Base-by-base conservation (phyloP, 2,329 filamentous ascomycete genomes). In the Zopfia rhizophila region DNA sequence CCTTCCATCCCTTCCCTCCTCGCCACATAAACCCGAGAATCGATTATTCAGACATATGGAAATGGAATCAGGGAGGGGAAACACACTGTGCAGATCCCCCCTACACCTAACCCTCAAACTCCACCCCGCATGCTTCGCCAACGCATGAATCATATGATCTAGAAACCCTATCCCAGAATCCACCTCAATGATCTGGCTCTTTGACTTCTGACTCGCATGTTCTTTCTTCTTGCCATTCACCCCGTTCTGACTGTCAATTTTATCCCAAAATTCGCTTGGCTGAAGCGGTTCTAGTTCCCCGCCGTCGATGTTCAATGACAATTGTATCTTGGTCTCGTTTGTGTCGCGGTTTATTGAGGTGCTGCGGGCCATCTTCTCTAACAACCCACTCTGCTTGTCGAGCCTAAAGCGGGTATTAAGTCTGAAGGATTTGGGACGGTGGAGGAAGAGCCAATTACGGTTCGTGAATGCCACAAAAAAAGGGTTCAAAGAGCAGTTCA, bases 141-240 rank as follows among this genome's bases (percentile, higher is more conserved):
- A 82, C 5, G 94, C 94, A 75, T 99, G 94, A 38, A 97, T 82
- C 93, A 99, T 97, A 79, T 99, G 94, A 77, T 99, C 94, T 45
- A 99, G 81, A 75, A 99, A 99, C 48, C 94, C 94, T 72, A 99
- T 96, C 56, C 94, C 94, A 0, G 93, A 96, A 80, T 90, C 87
- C 58, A 97, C 82, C 67, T 85, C 85, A 69, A 97, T 97, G 50
- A 85, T 86, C 74, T 97, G 94, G 29, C 87, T 89, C 59, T 88
- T 86, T 60, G 89, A 93, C 55, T 85, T 79, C 75, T 99, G 93
- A 1, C 87, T 87, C 21, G 94, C 93, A 71, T 99, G 94, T 45
- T 80, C 79, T 48, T 83, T 83, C 40, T 73, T 68, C 38, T 62
- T 62, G 30, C 62, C 56, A 38, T 57, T 58, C 27, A 69, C 64